These are phyloP conservation scores for Mycena pura DNA, from an alignment of 768 basidiomycete species.

Conservation along the genomic window DNA sequence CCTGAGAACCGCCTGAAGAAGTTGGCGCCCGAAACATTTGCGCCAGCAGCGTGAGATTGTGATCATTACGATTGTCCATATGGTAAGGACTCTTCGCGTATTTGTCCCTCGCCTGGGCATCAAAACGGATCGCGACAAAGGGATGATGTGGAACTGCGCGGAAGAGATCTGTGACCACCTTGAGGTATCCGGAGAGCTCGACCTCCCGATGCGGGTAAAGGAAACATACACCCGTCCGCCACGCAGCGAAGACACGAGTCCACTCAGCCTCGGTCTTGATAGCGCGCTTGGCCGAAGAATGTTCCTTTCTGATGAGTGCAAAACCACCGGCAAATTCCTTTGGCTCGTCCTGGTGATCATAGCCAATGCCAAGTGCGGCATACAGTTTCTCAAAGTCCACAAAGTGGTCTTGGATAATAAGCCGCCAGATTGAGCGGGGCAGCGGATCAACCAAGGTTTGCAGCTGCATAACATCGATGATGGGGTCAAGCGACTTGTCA, in stretches of 20 bases:
- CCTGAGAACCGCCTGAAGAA: background rate
- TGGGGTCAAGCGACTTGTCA: slow-evolving; percentile 15
- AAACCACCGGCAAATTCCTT: slow-evolving; percentile 25
- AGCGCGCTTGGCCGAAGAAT: background rate
- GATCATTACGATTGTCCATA: slow-evolving; percentile 2
- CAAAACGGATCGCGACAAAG: slow-evolving; percentile 11
- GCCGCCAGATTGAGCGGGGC: slow-evolving; percentile 17
- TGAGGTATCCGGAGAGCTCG: slow-evolving; percentile 11
- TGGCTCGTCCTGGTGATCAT: slow-evolving; percentile 26
- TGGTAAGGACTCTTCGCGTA: slow-evolving; percentile 19
- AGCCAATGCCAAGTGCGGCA: slow-evolving; percentile 19
- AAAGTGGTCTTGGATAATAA: slow-evolving; percentile 21
- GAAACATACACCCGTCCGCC: slow-evolving; percentile 7
- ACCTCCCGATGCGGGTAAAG: slow-evolving; percentile 18
- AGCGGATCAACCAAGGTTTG: slow-evolving; percentile 9
- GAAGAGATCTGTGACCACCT: slow-evolving; percentile 18
- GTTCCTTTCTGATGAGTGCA: slow-evolving; percentile 22
- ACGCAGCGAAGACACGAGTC: slow-evolving; percentile 22
- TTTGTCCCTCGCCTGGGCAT: slow-evolving; percentile 8
- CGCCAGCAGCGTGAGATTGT: background rate
- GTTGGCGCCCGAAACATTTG: background rate
- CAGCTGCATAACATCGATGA: slow-evolving; percentile 15
- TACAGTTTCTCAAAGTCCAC: slow-evolving; percentile 29
- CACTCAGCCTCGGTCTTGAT: slow-evolving; percentile 21
- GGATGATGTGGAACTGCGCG: slow-evolving; percentile 1